phyloP scores from a whole-genome alignment of 768 basidiomycete genomes.

The Boletus rubroflammeus region DNA sequence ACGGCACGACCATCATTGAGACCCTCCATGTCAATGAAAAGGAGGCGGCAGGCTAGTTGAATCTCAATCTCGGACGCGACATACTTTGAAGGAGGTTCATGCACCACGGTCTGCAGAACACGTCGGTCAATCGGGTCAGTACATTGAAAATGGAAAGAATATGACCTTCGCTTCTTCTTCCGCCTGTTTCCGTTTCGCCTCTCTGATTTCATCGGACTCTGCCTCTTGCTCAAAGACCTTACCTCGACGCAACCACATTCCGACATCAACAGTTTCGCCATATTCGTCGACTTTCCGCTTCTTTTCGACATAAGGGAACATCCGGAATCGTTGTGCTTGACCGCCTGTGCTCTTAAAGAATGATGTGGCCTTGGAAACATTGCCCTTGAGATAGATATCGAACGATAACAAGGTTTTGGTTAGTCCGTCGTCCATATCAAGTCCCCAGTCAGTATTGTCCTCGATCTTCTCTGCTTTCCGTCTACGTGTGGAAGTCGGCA shows the following conservation, averaged over 20 bases:
- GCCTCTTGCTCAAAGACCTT: slow-evolving; percentile 88
- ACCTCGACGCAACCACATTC: slow-evolving; percentile 91
- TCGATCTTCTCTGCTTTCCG: slow-evolving; percentile 47
- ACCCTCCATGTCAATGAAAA: slow-evolving; percentile 96
- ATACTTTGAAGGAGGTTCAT: slow-evolving; percentile 91
- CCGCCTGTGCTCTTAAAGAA: slow-evolving; percentile 80
- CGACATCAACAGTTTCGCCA: slow-evolving; percentile 93
- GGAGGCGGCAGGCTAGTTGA: slow-evolving; percentile 78
- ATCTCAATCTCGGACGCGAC: slow-evolving; percentile 72
- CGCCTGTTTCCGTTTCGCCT: slow-evolving; percentile 59
- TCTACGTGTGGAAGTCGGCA: slow-evolving; percentile 25
- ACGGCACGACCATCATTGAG: slow-evolving; percentile 95
- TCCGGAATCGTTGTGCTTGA: slow-evolving; percentile 80
- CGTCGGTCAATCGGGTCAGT: slow-evolving; percentile 4
- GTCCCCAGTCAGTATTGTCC: slow-evolving; percentile 62
- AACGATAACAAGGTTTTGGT: slow-evolving; percentile 79
- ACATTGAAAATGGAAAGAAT: neutral
- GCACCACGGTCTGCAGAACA: slow-evolving; percentile 56
- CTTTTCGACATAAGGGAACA: slow-evolving; percentile 97
- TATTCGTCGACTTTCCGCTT: slow-evolving; percentile 91
- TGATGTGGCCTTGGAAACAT: slow-evolving; percentile 78
- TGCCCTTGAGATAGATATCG: slow-evolving; percentile 97
- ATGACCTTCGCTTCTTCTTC: slow-evolving; percentile 74
- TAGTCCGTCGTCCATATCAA: slow-evolving; percentile 73
- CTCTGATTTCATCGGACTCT: slow-evolving; percentile 76